Percentiles rank a stretch among this genome's conserved stretches.
Evolutionary conservation across 768 basidiomycete genomes (phyloP).

Genomic region (Psilocybe sp.): DNA sequence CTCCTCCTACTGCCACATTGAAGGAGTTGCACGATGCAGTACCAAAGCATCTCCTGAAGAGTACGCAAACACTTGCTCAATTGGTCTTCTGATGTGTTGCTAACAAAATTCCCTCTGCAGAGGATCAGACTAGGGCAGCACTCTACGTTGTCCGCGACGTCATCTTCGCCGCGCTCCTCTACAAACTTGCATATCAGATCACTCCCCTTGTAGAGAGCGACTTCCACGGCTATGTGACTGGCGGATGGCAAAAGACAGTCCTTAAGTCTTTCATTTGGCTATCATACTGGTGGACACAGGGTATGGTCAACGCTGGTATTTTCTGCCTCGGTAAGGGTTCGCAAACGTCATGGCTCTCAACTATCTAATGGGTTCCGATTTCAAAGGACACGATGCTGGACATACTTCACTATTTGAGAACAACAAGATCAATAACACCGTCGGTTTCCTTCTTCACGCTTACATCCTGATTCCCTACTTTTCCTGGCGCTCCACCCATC

Average conservation of each 20-base stretch:
- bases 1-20: constrained; percentile 45
- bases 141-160: constrained; percentile 46
- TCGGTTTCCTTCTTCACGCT: constrained; percentile 51
- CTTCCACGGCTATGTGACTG: constrained; percentile 36
- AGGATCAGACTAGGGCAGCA: constrained; percentile 33
- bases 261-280: constrained; percentile 39
- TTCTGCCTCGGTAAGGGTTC: constrained; percentile 45
- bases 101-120: constrained; percentile 16
- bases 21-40: constrained; percentile 57
- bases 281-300: constrained; percentile 49
- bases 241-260: constrained; percentile 25
- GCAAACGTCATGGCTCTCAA: background rate
- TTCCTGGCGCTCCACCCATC: constrained; percentile 69
- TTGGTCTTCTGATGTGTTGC: background rate
- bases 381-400: constrained; percentile 42
- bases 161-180: constrained; percentile 36
- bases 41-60: constrained; percentile 47
- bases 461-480: constrained; percentile 55
- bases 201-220: constrained; percentile 33
- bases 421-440: constrained; percentile 33
- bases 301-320: constrained; percentile 47
- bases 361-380: background rate
- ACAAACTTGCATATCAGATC: constrained; percentile 42
- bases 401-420: constrained; percentile 39
- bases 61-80: constrained; percentile 20